Evolutionary conservation across 2,329 filamentous ascomycete genomes (phyloP).

Genomic region (Neopestalotiopsis sp.): DNA sequence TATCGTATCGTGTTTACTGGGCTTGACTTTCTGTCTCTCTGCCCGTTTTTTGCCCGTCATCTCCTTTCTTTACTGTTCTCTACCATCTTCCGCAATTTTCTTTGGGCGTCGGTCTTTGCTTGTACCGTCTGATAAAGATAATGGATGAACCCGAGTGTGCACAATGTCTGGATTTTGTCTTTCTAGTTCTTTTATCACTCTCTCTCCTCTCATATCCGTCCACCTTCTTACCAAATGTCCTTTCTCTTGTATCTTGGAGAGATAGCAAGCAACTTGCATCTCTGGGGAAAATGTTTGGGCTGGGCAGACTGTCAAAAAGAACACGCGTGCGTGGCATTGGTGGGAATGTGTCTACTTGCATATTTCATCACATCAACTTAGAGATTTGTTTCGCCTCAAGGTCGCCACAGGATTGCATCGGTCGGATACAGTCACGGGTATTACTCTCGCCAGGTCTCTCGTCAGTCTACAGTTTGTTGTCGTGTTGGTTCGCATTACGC

Average conservation of each 20-base stretch:
- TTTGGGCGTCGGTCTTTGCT: background rate
- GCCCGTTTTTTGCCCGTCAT: background rate
- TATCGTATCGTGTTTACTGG: background rate
- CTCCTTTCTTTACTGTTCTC: background rate
- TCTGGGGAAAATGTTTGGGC: slow-evolving; percentile 1
- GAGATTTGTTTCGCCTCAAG: slow-evolving; percentile 13
- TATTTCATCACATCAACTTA: slow-evolving; percentile 12
- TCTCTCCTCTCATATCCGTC: background rate
- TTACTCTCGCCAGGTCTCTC: background rate
- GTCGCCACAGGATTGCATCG: slow-evolving; percentile 14
- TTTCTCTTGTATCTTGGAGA: too few relatives aligned
- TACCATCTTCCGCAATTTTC: background rate
- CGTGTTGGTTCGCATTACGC: background rate
- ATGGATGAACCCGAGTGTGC: slow-evolving; percentile 16
- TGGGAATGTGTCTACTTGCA: slow-evolving; percentile 9
- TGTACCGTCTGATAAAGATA: background rate
- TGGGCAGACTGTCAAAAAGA: slow-evolving; percentile 11
- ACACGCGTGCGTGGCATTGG: slow-evolving; percentile 13
- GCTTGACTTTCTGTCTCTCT: too few relatives aligned
- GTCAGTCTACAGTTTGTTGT: background rate
- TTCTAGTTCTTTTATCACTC: background rate
- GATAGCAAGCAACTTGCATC: background rate
- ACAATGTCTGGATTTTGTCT: slow-evolving; percentile 4
- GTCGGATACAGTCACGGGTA: slow-evolving; percentile 10
- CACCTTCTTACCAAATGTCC: too few relatives aligned